Evolutionary conservation across 2,329 filamentous ascomycete species (phyloP).

Genomic region (Cercospora berteroae): DNA sequence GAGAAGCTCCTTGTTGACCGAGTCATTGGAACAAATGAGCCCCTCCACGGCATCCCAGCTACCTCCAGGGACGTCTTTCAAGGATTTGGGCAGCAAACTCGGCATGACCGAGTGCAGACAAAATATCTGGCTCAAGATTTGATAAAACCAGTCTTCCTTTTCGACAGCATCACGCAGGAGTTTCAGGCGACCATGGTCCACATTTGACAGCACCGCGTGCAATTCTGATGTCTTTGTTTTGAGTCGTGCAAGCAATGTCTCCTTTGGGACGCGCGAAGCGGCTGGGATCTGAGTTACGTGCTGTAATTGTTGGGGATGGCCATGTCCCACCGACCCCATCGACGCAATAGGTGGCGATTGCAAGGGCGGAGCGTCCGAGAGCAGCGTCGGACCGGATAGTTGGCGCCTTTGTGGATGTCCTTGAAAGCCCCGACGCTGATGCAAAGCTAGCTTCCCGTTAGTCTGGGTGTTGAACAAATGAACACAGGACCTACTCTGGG

Average conservation of each 20-base stretch:
- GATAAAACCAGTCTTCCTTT: conserved; percentile 59
- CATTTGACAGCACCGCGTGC: neutral
- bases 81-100: conserved; percentile 38
- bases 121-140: conserved; percentile 65
- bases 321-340: neutral
- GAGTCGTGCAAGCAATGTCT: conserved; percentile 14
- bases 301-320: conserved; percentile 1
- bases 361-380: conserved; percentile 4
- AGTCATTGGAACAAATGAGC: conserved; percentile 49
- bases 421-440: conserved; percentile 1
- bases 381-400: neutral
- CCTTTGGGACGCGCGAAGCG: conserved; percentile 15
- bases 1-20: conserved; percentile 42
- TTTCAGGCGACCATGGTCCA: conserved; percentile 45
- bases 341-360: neutral
- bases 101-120: conserved; percentile 54
- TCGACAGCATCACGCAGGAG: conserved; percentile 59
- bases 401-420: neutral
- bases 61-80: conserved; percentile 38
- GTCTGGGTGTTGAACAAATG: neutral
- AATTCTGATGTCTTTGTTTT: conserved; percentile 4
- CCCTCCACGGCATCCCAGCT: conserved; percentile 40
- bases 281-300: neutral
- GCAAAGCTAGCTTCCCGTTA: neutral
- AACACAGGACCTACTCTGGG: neutral